Conservation (phyloP, 768 basidiomycete species). For the Mrakia hoshinonis region DNA sequence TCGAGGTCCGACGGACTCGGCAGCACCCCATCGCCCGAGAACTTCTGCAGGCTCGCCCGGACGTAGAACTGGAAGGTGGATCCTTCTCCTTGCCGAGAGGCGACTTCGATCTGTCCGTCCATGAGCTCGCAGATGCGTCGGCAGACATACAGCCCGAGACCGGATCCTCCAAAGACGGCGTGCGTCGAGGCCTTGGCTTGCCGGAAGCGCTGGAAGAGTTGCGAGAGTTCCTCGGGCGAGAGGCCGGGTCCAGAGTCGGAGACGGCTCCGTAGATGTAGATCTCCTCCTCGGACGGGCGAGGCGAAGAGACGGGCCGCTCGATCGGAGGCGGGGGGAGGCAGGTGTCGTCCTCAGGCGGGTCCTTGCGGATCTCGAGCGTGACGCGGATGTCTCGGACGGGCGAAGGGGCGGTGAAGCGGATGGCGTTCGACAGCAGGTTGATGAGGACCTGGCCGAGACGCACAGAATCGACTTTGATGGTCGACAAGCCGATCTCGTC, state of each 20-base stretch:
- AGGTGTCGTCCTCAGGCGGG: conserved; percentile 37
- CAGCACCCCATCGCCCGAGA: neutral
- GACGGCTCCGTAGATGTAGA: conserved; percentile 42
- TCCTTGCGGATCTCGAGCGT: conserved; percentile 38
- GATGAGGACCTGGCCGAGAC: conserved; percentile 24
- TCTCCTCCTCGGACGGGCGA: conserved; percentile 14
- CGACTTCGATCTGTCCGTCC: conserved; percentile 39
- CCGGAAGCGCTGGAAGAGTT: conserved; percentile 38
- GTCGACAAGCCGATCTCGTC: conserved; percentile 34
- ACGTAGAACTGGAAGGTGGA: conserved; percentile 26
- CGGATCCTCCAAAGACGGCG: conserved; percentile 38
- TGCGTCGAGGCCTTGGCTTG: conserved; percentile 11
- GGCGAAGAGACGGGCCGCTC: conserved; percentile 16
- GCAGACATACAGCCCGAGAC: conserved; percentile 35
- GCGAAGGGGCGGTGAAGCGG: conserved; percentile 21
- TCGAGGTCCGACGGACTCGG: neutral
- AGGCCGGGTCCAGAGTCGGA: conserved; percentile 38
- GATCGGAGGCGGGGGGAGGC: conserved; percentile 36
- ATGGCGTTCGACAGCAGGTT: conserved; percentile 43
- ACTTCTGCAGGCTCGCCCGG: conserved; percentile 4
- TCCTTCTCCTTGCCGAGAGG: conserved; percentile 27
- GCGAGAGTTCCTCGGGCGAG: conserved; percentile 34
- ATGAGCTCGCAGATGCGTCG: conserved; percentile 37
- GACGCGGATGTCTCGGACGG: conserved; percentile 38
- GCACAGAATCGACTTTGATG: conserved; percentile 26